Evolutionary conservation across 495 filamentous ascomycete species (phyloP), one percentile per base, ranked within the genome.

Genomic region (Penicillium manginii): DNA sequence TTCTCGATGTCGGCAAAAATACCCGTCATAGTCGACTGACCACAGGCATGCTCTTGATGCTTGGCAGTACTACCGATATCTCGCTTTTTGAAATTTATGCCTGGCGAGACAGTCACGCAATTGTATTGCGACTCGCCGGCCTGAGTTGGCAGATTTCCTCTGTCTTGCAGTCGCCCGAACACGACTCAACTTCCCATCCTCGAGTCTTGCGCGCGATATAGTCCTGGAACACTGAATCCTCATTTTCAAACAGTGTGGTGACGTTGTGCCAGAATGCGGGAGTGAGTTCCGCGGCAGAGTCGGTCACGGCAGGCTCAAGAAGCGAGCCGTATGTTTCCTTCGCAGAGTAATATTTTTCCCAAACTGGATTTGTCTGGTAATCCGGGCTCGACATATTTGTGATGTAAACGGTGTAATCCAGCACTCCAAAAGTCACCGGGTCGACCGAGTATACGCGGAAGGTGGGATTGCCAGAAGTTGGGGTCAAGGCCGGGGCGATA

Each of bases 261-360:
- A 86, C 73, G 60, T 82, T 78, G 60, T 84, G 82, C 82, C 83
- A 84, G 71, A 86, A 84, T 11, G 77, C 79, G 0, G 82, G 76
- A 1, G 78, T 79, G 14, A 84, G 70, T 54, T 84, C 82, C 15
- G 70, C 76, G 0, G 57, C 49, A 12, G 62, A 47, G 35, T 72
- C 68, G 1, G 69, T 73, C 6, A 78, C 59, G 4, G 80, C 70
- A 10, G 79, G 79, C 19, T 32, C 63, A 19, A 83, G 54, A 0
- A 78, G 68, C 17, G 74, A 59, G 23, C 81, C 80, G 60, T 86
- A 84, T 1, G 75, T 66, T 54, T 81, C 77, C 57, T 79, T 80
- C 12, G 77, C 82, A 7, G 75, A 79, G 69, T 86, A 86, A 64
- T 81, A 81, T 23, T 76, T 77, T 7, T 63, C 65, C 83, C 83